Evolutionary conservation across 2,329 filamentous ascomycete genomes (phyloP).

Genomic region (Hypoxylon sp.): DNA sequence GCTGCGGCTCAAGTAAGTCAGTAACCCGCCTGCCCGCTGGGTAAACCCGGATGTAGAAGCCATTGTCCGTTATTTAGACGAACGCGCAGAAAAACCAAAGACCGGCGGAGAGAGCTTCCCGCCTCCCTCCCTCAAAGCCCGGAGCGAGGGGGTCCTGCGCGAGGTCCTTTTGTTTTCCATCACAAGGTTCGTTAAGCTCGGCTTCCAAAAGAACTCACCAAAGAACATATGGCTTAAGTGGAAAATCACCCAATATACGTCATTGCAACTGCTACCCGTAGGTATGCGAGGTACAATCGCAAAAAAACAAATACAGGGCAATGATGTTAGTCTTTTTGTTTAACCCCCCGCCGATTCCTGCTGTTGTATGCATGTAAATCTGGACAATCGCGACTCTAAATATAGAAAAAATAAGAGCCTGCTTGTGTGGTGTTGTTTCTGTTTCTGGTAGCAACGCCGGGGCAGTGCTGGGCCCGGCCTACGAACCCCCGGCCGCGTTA

Average conservation of each 20-base stretch:
- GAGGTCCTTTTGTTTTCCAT: neutral
- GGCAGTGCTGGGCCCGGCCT: slow-evolving; percentile 35
- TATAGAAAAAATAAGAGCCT: slow-evolving; percentile 37
- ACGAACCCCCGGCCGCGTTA: neutral
- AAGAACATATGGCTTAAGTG: slow-evolving; percentile 22
- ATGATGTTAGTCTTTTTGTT: slow-evolving; percentile 31
- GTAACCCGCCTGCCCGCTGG: neutral
- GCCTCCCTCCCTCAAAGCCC: neutral
- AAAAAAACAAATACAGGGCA: neutral
- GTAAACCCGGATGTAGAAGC: neutral
- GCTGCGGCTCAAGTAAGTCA: too few relatives aligned
- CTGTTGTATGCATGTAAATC: slow-evolving; percentile 10
- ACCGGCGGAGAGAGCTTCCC: too few relatives aligned
- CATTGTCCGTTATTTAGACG: neutral
- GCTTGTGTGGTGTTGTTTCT: slow-evolving; percentile 7
- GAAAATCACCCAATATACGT: slow-evolving; percentile 29
- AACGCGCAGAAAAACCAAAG: too few relatives aligned
- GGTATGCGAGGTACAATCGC: neutral
- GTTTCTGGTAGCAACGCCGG: slow-evolving; percentile 36
- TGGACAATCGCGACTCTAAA: slow-evolving; percentile 24
- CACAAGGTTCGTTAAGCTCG: slow-evolving; percentile 1
- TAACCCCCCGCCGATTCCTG: slow-evolving; percentile 31
- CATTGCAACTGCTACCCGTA: slow-evolving; percentile 9
- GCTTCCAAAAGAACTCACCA: slow-evolving; percentile 25
- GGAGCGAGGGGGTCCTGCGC: neutral